Base-by-base conservation (phyloP, 1,139 yeast genomes). In the Arxiozyma slooffiae region DNA sequence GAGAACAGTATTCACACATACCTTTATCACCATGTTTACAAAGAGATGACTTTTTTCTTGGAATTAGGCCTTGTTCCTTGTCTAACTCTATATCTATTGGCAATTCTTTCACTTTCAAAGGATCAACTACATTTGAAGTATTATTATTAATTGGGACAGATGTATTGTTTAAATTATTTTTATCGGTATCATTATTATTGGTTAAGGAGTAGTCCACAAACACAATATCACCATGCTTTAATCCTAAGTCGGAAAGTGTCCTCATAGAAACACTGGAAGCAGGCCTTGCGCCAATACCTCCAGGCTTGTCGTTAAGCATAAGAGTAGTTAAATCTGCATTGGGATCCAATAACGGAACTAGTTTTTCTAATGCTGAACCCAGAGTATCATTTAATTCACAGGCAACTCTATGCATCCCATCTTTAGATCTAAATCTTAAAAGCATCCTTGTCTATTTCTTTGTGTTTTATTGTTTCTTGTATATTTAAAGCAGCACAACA, bases 1-100 rank as follows among this genome's bases (percentile, higher is more conserved):
- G 97, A 48, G 95, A 82, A 66, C 98, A 92, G 64, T 89, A 88
- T 61, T 92, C 98, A 68, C 98, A 92, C 98, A 92, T 92, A 3
- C 97, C 98, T 60, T 84, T 85, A 39, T 82, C 90, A 3, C 94
- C 88, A 65, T 94, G 98, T 52, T 83, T 79, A 67, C 98, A 92
- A 61, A 89, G 73, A 5, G 69, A 65, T 7, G 88, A 79, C 55
- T 73, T 76, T 36, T 73, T 69, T 39, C 98, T 76, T 40, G 75
- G 69, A 53, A 94, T 88, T 52, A 85, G 71, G 0, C 98, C 99
- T 45, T 79, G 78, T 49, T 78, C 75, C 46, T 72, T 74, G 49
- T 85, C 94, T 41, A 90, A 72, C n/a, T 66, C 66, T 51, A 77
- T 78, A 66, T 94, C 98, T 0, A 90, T 75, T 0, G 79, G 72